Evolutionary conservation across 371 early-diverging fungal genomes (phyloP).

Genomic region (Apophysomyces elegans): DNA sequence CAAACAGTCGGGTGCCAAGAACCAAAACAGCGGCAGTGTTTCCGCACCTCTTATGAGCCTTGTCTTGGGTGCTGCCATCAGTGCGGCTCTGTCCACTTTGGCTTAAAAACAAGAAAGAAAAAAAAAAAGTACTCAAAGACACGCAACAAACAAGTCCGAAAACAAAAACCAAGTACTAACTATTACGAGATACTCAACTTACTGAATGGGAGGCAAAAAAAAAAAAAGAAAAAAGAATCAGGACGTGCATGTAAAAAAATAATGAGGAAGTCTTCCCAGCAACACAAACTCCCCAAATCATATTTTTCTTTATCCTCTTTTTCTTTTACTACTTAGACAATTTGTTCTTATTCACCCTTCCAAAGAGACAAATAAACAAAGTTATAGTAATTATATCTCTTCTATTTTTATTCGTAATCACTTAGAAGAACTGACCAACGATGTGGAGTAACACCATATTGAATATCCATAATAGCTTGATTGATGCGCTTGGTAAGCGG

Average conservation of each 20-base stretch:
- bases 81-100: conserved; percentile 9
- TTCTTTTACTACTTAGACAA: too few relatives aligned
- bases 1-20: not conserved
- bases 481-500: conserved; percentile 79
- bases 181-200: not conserved
- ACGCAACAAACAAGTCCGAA: not conserved
- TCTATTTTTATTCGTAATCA: not conserved
- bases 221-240: too few relatives aligned
- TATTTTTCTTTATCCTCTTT: not conserved
- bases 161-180: too few relatives aligned
- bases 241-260: too few relatives aligned
- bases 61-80: conserved; percentile 9
- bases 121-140: not conserved
- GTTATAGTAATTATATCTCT: not conserved
- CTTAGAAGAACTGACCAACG: conserved; percentile 27
- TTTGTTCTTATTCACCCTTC: too few relatives aligned
- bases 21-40: conserved; percentile 9
- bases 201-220: not conserved
- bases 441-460: conserved; percentile 80
- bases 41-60: conserved; percentile 10
- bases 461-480: conserved; percentile 85
- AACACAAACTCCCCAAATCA: not conserved
- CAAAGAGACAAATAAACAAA: not conserved
- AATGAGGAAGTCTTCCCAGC: too few relatives aligned
- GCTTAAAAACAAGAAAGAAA: not conserved